Conservation (phyloP, 2,329 filamentous ascomycete species). For the Fusarium sp. region DNA sequence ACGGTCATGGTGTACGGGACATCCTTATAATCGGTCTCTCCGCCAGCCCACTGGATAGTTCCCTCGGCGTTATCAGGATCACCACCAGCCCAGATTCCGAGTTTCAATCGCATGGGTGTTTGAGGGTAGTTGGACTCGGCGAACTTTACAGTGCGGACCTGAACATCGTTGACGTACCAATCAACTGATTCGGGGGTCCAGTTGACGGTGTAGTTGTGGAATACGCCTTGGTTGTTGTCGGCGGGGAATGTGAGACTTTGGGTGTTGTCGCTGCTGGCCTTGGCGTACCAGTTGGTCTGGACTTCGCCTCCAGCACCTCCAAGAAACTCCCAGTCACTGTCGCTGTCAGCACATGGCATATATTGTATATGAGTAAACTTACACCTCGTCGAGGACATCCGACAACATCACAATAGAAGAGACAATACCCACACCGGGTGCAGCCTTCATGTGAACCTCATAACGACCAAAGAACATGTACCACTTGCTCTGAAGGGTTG, state of each 20-base stretch:
- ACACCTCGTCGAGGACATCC: conserved; percentile 71
- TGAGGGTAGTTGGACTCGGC: conserved; percentile 71
- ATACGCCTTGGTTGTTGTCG: conserved; percentile 50
- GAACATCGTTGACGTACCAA: conserved; percentile 68
- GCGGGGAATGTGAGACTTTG: conserved; percentile 25
- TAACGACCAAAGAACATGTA: conserved; percentile 88
- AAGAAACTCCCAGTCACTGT: conserved; percentile 79
- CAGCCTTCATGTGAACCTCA: conserved; percentile 75
- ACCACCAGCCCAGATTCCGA: conserved; percentile 66
- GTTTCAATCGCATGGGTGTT: conserved; percentile 74
- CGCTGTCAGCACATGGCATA: not conserved
- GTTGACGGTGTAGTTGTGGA: conserved; percentile 74
- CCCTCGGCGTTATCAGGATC: conserved; percentile 61
- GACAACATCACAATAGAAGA: conserved; percentile 81
- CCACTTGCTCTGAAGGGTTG: conserved; percentile 75
- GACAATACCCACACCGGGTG: conserved; percentile 79
- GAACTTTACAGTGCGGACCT: conserved; percentile 46
- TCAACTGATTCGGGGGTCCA: conserved; percentile 70
- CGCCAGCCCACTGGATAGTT: conserved; percentile 76
- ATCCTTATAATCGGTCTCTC: conserved; percentile 53
- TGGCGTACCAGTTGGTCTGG: conserved; percentile 83
- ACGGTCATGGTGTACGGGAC: conserved; percentile 71
- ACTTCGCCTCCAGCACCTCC: conserved; percentile 72
- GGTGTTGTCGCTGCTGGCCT: conserved; percentile 64
- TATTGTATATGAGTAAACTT: not conserved